Evolutionary conservation across 2,329 filamentous ascomycete genomes (phyloP).

Genomic region (Curvularia lunata): DNA sequence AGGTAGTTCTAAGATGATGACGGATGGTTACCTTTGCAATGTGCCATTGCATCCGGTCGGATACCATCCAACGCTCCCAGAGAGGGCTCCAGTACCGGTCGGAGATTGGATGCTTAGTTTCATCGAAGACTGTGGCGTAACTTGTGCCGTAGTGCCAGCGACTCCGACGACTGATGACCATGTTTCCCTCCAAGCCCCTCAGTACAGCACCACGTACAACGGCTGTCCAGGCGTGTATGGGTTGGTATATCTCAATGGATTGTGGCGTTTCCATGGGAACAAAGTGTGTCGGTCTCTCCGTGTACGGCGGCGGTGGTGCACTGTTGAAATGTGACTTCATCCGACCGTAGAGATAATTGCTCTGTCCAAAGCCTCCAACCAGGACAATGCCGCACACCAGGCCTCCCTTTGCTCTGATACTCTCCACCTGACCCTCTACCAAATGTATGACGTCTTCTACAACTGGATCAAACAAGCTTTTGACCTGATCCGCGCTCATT

Average conservation of each 20-base stretch:
- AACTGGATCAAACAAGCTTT: conserved; percentile 77
- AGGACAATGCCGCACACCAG: conserved; percentile 71
- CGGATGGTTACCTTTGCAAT: conserved; percentile 68
- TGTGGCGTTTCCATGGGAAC: conserved; percentile 58
- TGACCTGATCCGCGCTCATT: conserved; percentile 72
- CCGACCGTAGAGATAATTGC: conserved; percentile 72
- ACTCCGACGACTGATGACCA: conserved; percentile 76
- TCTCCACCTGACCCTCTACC: conserved; percentile 54
- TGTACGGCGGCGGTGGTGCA: conserved; percentile 63
- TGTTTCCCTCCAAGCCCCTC: conserved; percentile 76
- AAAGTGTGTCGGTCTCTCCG: conserved; percentile 72
- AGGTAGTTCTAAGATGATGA: background rate
- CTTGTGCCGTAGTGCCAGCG: conserved; percentile 81
- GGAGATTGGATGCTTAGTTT: conserved; percentile 72
- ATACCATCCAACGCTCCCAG: conserved; percentile 85
- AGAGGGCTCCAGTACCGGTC: conserved; percentile 81
- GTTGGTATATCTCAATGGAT: conserved; percentile 80
- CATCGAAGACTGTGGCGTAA: conserved; percentile 81
- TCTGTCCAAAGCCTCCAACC: conserved; percentile 82
- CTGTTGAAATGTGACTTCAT: conserved; percentile 72
- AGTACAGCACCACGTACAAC: conserved; percentile 79
- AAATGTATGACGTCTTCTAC: conserved; percentile 61
- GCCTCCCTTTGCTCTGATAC: conserved; percentile 49
- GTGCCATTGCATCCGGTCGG: conserved; percentile 85
- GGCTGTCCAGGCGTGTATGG: conserved; percentile 81